Evolutionary conservation across 2,329 filamentous ascomycete species (phyloP), one percentile per base, ranked within the genome.

Genomic region (Apiospora saccharicola): DNA sequence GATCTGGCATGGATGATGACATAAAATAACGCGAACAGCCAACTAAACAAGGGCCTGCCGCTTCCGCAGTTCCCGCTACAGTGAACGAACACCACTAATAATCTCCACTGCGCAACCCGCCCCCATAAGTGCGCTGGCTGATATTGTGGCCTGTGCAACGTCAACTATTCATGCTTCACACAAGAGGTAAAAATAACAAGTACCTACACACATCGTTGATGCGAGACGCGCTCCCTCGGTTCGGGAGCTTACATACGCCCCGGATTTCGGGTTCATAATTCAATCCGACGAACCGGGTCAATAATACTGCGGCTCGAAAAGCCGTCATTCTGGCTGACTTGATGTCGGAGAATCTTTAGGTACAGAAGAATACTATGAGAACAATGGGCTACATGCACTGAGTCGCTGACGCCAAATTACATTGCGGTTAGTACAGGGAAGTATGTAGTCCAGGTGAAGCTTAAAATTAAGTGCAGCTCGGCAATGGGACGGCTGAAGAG

Each of bases 1-100:
- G 57, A 41, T 64, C 57, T 37, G 57, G 34, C 57, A 64, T 64
- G 57, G 57, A 64, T 64, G 57, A 41, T 64, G 57, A 64, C 57
- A 64, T 37, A 64, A 64, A 64, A 34, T 41, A 41, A 64, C 34
- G 57, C 34, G 57, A 64, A 41, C 19, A 41, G 5, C 19, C 57
- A 64, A 16, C 34, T 64, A 41, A 64, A 64, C 57, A 24, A 19
- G 57, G 57, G 34, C 57, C 57, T 64, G 57, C 53, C 53, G 57
- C 57, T 41, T 37, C 57, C 34, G 57, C 57, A 13, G 34, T 64
- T 64, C 57, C 57, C 34, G 57, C 57, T n/a, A n/a, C 53, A n/a
- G 30, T 8, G 53, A 37, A 64, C 49, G n/a, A 24, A 51, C 49
- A 41, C 57, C 34, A 41, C 34, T 64, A 41, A 64, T 37, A 24